Evolutionary conservation across 1,139 yeast species (phyloP).

Genomic region (Saccharomyces hybrid): DNA sequence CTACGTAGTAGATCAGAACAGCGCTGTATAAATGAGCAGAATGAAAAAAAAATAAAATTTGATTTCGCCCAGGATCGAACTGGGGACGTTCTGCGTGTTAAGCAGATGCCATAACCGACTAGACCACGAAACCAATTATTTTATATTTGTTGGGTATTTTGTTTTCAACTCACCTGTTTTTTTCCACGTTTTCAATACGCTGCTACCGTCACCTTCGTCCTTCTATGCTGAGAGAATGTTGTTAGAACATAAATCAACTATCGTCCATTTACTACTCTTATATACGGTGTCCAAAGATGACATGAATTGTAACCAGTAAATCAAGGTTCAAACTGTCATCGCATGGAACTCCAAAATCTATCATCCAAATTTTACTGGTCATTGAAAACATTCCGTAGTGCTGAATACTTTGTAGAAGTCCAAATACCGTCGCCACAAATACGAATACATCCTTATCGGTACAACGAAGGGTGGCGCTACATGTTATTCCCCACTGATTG

Average conservation of each 20-base stretch:
- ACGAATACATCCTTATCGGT: background rate
- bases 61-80: conserved; percentile 99
- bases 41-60: conserved; percentile 21
- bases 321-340: background rate
- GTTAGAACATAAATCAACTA: background rate
- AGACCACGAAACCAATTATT: conserved; percentile 72
- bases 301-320: background rate
- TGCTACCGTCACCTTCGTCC: background rate
- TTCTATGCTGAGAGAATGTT: background rate
- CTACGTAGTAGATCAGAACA: background rate
- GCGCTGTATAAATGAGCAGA: background rate
- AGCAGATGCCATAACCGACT: conserved; percentile 99
- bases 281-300: too few relatives aligned
- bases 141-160: background rate
- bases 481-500: background rate
- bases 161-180: background rate
- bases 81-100: conserved; percentile 99
- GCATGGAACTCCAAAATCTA: background rate
- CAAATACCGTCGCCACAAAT: background rate
- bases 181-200: background rate
- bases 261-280: background rate
- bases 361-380: background rate
- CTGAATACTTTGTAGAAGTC: background rate
- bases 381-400: background rate
- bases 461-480: background rate